Evolutionary conservation across 1,139 yeast genomes (phyloP).

Genomic region (Protomyces pachydermus): DNA sequence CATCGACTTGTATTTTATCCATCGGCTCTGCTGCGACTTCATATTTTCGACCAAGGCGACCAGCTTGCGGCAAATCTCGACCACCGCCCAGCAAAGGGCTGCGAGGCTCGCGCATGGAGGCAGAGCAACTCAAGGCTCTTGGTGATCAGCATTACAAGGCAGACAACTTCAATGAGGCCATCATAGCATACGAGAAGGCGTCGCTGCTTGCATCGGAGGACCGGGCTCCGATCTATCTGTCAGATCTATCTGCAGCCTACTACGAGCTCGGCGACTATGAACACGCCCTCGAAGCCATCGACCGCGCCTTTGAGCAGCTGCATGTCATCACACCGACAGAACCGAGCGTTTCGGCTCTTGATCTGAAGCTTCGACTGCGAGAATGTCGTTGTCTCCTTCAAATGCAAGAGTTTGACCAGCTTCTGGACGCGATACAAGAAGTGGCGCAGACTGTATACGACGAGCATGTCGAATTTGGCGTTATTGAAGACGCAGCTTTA

Average conservation of each 20-base stretch:
- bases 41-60: no score
- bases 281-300: slow-evolving; percentile 17
- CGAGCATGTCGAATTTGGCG: slow-evolving; percentile 23
- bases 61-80: no score
- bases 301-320: slow-evolving; percentile 21
- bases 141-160: slow-evolving; percentile 18
- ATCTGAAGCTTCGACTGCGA: slow-evolving; percentile 13
- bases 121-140: slow-evolving; percentile 1
- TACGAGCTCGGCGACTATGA: slow-evolving; percentile 25
- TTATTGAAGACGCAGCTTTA: slow-evolving; percentile 24
- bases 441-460: slow-evolving; percentile 19
- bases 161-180: slow-evolving; percentile 12
- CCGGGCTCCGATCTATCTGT: slow-evolving; percentile 9
- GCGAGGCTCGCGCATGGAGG: background rate
- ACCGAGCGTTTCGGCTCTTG: slow-evolving; percentile 7
- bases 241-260: slow-evolving; percentile 20
- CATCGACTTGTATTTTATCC: no score
- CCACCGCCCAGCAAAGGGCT: no score
- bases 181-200: slow-evolving; percentile 12
- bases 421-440: slow-evolving; percentile 23
- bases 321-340: background rate
- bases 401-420: slow-evolving; percentile 20
- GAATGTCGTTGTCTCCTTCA: slow-evolving; percentile 23
- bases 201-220: slow-evolving; percentile 7
- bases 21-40: no score